A percentile compares a stretch with the other conserved stretches of the same genome.
Evolutionary conservation across 257 asterid species (phyloP).

Genomic region (Solanum okadae): DNA sequence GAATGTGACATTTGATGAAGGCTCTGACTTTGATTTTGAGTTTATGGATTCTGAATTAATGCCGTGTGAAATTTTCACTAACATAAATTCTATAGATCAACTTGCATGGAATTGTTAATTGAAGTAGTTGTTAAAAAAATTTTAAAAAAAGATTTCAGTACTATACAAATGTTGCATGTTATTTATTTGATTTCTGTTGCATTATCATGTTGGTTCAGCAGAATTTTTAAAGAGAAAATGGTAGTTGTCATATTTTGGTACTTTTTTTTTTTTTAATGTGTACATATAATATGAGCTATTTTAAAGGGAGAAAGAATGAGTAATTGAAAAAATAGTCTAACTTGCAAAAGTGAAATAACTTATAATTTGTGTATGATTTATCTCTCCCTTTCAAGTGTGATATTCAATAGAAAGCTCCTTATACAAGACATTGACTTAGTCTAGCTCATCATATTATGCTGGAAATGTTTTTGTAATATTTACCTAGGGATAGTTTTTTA

Average conservation of each 20-base stretch:
- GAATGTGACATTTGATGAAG: conserved; percentile 22
- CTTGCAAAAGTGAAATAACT: neutral
- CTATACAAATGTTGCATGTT: neutral
- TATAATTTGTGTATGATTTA: neutral
- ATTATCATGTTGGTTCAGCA: neutral
- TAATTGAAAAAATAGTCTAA: neutral
- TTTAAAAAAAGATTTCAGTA: neutral
- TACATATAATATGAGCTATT: neutral
- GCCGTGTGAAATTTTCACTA: conserved; percentile 29
- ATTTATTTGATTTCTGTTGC: neutral
- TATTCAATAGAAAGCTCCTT: neutral
- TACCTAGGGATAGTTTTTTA: neutral
- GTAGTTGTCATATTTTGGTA: neutral
- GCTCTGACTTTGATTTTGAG: conserved; percentile 39
- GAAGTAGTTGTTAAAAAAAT: neutral
- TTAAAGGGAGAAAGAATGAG: neutral
- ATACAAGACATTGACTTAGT: neutral
- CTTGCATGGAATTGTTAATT: conserved; percentile 55
- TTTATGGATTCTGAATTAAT: conserved; percentile 43
- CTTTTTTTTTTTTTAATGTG: neutral
- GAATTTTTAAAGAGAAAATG: neutral
- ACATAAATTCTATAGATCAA: conserved; percentile 36
- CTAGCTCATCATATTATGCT: neutral
- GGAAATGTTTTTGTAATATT: neutral
- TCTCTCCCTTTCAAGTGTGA: neutral